phyloP scores from a whole-genome alignment of 2,329 filamentous ascomycete species.

The Endocalyx cinctus region DNA sequence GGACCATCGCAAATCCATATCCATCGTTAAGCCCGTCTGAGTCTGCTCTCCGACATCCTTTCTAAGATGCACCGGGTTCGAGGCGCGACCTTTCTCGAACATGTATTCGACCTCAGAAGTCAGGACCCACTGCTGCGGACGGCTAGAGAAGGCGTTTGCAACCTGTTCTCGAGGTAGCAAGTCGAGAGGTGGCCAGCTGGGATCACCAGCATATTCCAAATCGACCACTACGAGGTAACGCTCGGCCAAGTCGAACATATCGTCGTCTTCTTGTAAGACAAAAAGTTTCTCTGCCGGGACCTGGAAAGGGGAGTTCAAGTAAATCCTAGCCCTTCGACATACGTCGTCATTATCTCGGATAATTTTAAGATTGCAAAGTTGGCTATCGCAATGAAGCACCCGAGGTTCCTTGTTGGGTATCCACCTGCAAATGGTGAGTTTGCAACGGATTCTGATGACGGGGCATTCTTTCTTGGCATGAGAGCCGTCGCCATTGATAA shows the following conservation, averaged over 20 bases:
- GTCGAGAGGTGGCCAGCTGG: conserved; percentile 49
- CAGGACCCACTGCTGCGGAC: conserved; percentile 24
- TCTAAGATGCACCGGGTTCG: conserved; percentile 20
- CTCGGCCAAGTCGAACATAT: conserved; percentile 43
- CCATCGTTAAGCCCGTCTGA: conserved; percentile 20
- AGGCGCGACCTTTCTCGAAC: conserved; percentile 24
- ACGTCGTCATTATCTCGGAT: conserved; percentile 44
- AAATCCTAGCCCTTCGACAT: conserved; percentile 43
- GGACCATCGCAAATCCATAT: conserved; percentile 29
- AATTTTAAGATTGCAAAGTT: conserved; percentile 48
- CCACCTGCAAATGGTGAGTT: conserved; percentile 34
- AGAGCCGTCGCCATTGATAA: conserved; percentile 31
- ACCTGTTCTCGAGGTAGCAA: conserved; percentile 25
- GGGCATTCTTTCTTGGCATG: conserved; percentile 31
- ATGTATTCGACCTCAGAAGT: conserved; percentile 22
- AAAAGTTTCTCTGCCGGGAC: conserved; percentile 49
- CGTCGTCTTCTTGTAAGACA: conserved; percentile 43
- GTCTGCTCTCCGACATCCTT: conserved; percentile 19
- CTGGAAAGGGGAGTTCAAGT: conserved; percentile 44
- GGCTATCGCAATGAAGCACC: conserved; percentile 49
- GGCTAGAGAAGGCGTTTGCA: conserved; percentile 19
- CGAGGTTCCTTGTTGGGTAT: conserved; percentile 30
- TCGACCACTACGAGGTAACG: conserved; percentile 48
- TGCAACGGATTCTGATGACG: conserved; percentile 37
- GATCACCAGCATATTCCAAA: conserved; percentile 45